Percentiles rank a stretch among this genome's conserved stretches.
Conservation (phyloP, 257 asterid species). For the Solanum rostratum region DNA sequence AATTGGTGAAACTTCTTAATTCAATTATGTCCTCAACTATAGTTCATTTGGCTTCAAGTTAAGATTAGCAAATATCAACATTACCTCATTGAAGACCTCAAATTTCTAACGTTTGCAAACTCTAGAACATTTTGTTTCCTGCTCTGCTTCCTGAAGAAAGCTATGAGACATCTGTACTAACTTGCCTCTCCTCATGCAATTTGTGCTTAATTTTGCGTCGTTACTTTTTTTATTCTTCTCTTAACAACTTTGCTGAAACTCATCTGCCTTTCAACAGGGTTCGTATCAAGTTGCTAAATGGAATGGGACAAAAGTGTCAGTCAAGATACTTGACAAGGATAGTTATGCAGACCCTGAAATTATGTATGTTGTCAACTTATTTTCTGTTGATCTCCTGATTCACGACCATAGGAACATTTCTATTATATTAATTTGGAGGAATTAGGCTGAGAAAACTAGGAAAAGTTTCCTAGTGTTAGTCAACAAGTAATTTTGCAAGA, state of each 20-base stretch:
- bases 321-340: slow-evolving; percentile 92
- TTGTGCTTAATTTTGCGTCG: background rate
- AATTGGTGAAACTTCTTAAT: background rate
- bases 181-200: background rate
- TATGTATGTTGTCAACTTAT: slow-evolving; percentile 30
- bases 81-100: background rate
- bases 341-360: slow-evolving; percentile 63
- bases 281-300: slow-evolving; percentile 97
- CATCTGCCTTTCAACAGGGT: slow-evolving; percentile 39
- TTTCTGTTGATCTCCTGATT: background rate
- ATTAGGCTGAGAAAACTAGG: background rate
- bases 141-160: background rate
- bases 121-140: background rate
- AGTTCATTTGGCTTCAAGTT: background rate
- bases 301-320: slow-evolving; percentile 97
- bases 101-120: background rate
- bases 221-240: background rate
- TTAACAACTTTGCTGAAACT: background rate
- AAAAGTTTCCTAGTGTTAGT: background rate
- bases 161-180: background rate
- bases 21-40: background rate
- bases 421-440: background rate
- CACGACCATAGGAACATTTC: background rate
- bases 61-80: background rate
- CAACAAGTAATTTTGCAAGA: background rate